phyloP scores from a whole-genome alignment of 108 stramenopile species.

The Cylindrotheca fusiformis region DNA sequence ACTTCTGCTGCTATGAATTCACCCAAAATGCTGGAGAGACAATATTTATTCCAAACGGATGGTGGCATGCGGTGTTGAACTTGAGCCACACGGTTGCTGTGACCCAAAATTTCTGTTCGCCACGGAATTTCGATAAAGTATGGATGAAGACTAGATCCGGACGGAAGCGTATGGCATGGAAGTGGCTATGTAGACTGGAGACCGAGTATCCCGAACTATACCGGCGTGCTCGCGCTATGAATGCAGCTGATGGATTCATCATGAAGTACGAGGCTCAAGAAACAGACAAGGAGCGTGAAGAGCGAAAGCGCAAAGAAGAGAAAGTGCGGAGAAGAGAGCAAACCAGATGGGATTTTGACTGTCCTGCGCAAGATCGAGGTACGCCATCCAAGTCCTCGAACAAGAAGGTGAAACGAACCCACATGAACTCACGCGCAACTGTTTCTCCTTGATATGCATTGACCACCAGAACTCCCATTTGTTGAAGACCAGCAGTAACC shows the following conservation, averaged over 20 bases:
- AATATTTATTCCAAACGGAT: conserved; percentile 93
- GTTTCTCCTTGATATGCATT: conserved; percentile 5
- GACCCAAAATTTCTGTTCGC: conserved; percentile 96
- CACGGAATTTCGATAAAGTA: conserved; percentile 89
- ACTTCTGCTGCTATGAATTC: conserved; percentile 91
- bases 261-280: conserved; percentile 86
- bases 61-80: conserved; percentile 99
- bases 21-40: conserved; percentile 97
- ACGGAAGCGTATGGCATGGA: conserved; percentile 92
- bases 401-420: neutral
- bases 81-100: conserved; percentile 93
- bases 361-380: neutral
- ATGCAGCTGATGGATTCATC: conserved; percentile 78
- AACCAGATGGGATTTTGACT: neutral
- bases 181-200: conserved; percentile 79
- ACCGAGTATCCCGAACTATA: conserved; percentile 80
- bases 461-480: neutral
- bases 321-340: conserved; percentile 12
- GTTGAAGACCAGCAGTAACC: neutral
- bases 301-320: conserved; percentile 26
- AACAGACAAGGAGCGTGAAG: conserved; percentile 31
- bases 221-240: conserved; percentile 64
- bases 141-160: conserved; percentile 92
- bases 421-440: conserved; percentile 2
- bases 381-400: conserved; percentile 3